These are phyloP conservation scores for Dicorynia guianensis DNA, from an alignment of 306 rosid species.

Conservation along the genomic window DNA sequence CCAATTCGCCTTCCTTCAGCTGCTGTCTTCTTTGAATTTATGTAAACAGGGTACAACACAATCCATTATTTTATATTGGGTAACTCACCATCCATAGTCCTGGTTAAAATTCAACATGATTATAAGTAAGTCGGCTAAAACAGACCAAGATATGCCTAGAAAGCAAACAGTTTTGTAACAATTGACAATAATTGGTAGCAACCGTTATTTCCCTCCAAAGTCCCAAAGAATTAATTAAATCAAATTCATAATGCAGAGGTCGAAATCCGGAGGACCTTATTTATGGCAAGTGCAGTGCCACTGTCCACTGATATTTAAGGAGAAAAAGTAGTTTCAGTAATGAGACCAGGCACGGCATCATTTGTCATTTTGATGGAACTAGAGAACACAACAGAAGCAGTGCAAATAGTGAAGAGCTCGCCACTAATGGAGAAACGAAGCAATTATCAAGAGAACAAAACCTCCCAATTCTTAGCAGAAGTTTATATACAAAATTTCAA, in stretches of 20 bases:
- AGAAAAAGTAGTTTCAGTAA: slow-evolving; percentile 2
- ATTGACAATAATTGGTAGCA: neutral
- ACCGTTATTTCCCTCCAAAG: neutral
- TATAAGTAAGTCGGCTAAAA: neutral
- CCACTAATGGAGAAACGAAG: neutral
- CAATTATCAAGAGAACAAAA: neutral
- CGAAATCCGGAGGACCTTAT: neutral
- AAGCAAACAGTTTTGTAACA: neutral
- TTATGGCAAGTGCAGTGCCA: too few species aligned
- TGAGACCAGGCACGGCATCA: neutral
- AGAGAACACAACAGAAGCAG: neutral
- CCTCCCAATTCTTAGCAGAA: neutral
- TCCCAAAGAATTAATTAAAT: neutral
- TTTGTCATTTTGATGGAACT: too few species aligned
- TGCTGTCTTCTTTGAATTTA: slow-evolving; percentile 82
- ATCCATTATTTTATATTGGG: slow-evolving; percentile 77
- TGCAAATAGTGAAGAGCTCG: too few species aligned
- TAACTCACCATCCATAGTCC: slow-evolving; percentile 66
- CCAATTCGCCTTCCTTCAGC: slow-evolving; percentile 89
- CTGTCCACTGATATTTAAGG: neutral
- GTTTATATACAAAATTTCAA: neutral
- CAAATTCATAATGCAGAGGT: neutral
- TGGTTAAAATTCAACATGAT: neutral
- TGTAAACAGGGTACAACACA: slow-evolving; percentile 81
- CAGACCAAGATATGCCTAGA: neutral